Conservation (phyloP, 768 basidiomycete species). For the Tulasnella calospora region DNA sequence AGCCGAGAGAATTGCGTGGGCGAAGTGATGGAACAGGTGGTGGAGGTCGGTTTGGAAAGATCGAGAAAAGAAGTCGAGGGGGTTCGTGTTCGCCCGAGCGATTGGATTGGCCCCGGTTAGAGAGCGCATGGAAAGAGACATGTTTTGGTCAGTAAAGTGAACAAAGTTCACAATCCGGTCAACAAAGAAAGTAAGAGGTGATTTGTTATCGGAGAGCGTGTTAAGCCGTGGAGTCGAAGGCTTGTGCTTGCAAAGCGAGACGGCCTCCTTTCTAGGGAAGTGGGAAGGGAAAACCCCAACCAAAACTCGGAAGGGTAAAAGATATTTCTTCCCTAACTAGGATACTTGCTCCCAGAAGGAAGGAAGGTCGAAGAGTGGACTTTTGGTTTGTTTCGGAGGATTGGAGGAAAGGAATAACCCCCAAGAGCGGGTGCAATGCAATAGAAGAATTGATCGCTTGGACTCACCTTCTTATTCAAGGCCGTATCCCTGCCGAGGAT, state of each 20-base stretch:
- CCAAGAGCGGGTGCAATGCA: neutral
- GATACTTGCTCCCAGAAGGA: neutral
- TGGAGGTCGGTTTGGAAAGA: neutral
- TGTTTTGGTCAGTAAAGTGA: neutral
- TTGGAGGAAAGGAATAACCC: neutral
- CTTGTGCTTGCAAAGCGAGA: neutral
- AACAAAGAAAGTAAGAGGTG: neutral
- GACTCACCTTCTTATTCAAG: conserved; percentile 24
- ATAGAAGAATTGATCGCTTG: neutral
- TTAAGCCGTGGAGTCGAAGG: neutral
- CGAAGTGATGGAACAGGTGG: neutral
- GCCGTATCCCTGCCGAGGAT: conserved; percentile 16
- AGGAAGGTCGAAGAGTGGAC: neutral
- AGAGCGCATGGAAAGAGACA: neutral
- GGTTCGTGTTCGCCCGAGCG: neutral
- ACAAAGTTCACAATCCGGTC: neutral
- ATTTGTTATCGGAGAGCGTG: neutral
- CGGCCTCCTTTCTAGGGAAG: neutral
- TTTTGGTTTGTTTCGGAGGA: neutral
- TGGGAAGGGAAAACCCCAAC: neutral
- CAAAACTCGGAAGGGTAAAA: neutral
- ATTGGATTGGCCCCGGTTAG: neutral
- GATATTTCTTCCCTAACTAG: neutral
- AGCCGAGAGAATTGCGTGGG: neutral
- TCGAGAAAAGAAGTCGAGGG: neutral